These are phyloP conservation scores for Tripterygium wilfordii DNA, from an alignment of 177 flowering plant species.

Conservation along the genomic window DNA sequence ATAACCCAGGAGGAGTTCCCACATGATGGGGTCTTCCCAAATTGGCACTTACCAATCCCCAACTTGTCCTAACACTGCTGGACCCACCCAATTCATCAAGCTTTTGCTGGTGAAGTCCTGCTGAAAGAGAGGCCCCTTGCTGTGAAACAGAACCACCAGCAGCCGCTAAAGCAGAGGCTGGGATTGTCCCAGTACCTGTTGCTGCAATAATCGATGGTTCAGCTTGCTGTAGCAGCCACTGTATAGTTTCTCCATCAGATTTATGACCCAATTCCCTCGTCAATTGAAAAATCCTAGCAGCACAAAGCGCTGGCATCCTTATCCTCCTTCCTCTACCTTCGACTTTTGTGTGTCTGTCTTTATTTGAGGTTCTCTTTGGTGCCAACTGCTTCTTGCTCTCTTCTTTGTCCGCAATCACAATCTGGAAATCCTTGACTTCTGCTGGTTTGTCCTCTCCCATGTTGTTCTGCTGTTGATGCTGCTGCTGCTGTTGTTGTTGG, in stretches of 20 bases:
- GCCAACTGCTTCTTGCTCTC: constrained; percentile 34
- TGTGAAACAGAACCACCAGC: constrained; percentile 35
- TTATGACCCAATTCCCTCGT: constrained; percentile 57
- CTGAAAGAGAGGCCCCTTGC: constrained; percentile 36
- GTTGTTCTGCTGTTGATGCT: constrained; percentile 17
- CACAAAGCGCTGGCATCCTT: constrained; percentile 61
- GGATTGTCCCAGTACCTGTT: constrained; percentile 49
- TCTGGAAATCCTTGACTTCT: constrained; percentile 46
- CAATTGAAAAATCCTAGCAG: constrained; percentile 51
- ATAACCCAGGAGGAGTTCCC: constrained; percentile 20
- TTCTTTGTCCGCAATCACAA: constrained; percentile 38
- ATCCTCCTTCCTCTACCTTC: constrained; percentile 54
- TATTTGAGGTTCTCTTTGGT: constrained; percentile 46
- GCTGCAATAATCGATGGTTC: constrained; percentile 56
- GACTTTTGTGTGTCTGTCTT: constrained; percentile 58
- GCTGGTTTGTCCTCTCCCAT: constrained; percentile 37
- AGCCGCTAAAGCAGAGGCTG: constrained; percentile 43
- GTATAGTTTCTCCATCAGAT: constrained; percentile 56
- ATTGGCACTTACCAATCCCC: constrained; percentile 38
- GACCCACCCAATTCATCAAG: constrained; percentile 30
- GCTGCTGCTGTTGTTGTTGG: constrained; percentile 19
- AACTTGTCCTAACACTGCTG: constrained; percentile 30
- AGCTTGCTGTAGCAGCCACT: constrained; percentile 56
- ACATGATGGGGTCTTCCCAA: constrained; percentile 33
- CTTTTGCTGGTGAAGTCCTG: constrained; percentile 36